These are phyloP conservation scores for Elaeagnus macrophylla DNA, from an alignment of 306 rosid species.

Conservation along the genomic window DNA sequence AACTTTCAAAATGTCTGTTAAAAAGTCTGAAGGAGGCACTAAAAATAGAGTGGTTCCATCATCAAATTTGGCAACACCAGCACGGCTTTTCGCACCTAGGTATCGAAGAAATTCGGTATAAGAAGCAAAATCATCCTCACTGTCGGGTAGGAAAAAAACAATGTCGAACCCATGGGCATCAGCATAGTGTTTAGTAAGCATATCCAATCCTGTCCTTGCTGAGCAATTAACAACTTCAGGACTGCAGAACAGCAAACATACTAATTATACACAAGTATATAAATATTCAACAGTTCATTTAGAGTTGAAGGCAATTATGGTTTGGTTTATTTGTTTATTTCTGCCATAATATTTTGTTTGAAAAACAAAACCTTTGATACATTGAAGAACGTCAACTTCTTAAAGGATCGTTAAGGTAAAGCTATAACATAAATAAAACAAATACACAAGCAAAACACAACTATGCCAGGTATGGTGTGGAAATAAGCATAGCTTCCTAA, in stretches of 20 bases:
- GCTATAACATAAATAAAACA: not conserved
- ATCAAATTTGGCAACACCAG: conserved; percentile 95
- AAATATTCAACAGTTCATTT: not conserved
- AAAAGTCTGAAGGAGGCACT: conserved; percentile 96
- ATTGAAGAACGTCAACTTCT: not conserved
- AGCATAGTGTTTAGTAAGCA: conserved; percentile 77
- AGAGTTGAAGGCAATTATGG: too few relatives aligned
- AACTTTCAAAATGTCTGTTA: conserved; percentile 76
- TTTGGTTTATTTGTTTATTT: too few relatives aligned
- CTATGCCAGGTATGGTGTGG: too few relatives aligned
- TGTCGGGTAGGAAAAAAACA: conserved; percentile 94
- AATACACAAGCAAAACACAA: not conserved
- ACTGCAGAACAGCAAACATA: conserved; percentile 49
- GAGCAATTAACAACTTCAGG: conserved; percentile 94
- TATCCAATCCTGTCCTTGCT: conserved; percentile 95
- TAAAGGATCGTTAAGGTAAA: not conserved
- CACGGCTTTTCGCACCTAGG: conserved; percentile 81
- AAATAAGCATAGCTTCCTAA: not conserved
- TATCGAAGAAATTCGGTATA: conserved; percentile 95
- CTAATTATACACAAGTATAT: not conserved
- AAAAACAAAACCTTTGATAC: too few relatives aligned
- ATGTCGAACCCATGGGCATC: conserved; percentile 89
- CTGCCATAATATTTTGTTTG: too few relatives aligned
- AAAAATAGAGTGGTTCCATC: conserved; percentile 83
- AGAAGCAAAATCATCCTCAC: conserved; percentile 98